Percentiles rank a stretch among this genome's conserved stretches.
Evolutionary conservation across 2,329 filamentous ascomycete genomes (phyloP).

Genomic region (Cladosporium sp.): DNA sequence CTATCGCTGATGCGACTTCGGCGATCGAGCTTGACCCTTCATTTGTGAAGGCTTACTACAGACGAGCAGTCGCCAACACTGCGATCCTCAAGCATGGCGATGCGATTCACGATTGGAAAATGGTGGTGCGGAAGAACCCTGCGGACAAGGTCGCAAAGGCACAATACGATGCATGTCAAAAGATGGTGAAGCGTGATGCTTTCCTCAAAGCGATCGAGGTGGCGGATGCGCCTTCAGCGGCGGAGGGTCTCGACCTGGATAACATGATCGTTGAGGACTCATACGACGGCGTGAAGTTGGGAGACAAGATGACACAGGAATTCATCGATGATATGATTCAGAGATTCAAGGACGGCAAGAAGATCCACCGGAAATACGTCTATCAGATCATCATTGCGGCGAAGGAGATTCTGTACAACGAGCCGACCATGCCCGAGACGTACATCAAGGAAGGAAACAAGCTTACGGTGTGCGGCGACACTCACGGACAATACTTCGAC

Average conservation of each 20-base stretch:
- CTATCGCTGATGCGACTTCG: constrained; percentile 83
- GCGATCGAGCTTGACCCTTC: constrained; percentile 84
- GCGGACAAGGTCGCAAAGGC: constrained; percentile 85
- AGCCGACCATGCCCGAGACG: constrained; percentile 96
- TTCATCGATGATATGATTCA: constrained; percentile 98
- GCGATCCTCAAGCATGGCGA: constrained; percentile 87
- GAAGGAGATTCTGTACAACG: constrained; percentile 83
- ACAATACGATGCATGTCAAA: constrained; percentile 89
- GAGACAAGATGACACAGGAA: constrained; percentile 84
- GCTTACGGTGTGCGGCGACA: constrained; percentile 95
- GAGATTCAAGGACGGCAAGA: constrained; percentile 94
- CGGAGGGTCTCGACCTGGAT: constrained; percentile 84
- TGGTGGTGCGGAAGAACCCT: constrained; percentile 82
- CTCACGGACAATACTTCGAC: constrained; percentile 97
- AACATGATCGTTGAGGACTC: constrained; percentile 74
- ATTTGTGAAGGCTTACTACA: constrained; percentile 94
- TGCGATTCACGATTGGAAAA: constrained; percentile 86
- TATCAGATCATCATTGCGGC: constrained; percentile 93
- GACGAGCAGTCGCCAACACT: constrained; percentile 84
- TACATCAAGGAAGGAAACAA: constrained; percentile 71
- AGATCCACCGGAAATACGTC: constrained; percentile 91
- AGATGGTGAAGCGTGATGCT: constrained; percentile 84
- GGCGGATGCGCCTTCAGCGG: constrained; percentile 84
- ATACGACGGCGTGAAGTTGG: constrained; percentile 81
- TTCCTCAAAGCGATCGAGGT: constrained; percentile 96